Percentiles rank a stretch among this genome's conserved stretches.
Conservation (phyloP, 768 basidiomycete species). For the Psilocybe subaeruginosa region DNA sequence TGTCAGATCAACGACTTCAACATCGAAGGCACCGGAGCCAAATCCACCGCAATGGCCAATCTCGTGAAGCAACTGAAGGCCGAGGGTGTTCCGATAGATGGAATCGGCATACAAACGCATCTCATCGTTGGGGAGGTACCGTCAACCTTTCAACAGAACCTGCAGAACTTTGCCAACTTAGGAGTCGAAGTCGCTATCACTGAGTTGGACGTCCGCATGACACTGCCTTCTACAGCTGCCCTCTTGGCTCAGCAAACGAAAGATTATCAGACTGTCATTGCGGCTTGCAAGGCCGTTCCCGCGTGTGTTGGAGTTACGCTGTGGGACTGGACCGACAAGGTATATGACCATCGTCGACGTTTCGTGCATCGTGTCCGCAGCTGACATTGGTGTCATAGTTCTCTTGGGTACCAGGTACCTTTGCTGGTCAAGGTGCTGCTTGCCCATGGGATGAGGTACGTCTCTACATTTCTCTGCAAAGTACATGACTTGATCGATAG, state of each 20-base stretch:
- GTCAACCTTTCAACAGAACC: conserved; percentile 46
- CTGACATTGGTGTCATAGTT: conserved; percentile 24
- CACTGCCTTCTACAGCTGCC: conserved; percentile 50
- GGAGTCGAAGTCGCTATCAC: conserved; percentile 73
- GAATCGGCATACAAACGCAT: conserved; percentile 64
- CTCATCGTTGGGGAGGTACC: conserved; percentile 63
- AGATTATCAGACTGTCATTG: conserved; percentile 60
- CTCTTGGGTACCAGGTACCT: conserved; percentile 42
- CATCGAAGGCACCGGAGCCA: conserved; percentile 48
- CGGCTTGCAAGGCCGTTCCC: conserved; percentile 49
- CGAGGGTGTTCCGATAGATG: conserved; percentile 58
- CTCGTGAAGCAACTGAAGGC: conserved; percentile 53
- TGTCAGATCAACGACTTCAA: conserved; percentile 43
- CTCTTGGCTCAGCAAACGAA: conserved; percentile 55
- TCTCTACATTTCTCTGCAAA: neutral
- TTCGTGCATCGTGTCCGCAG: neutral
- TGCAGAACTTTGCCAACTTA: conserved; percentile 57
- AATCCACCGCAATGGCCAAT: conserved; percentile 59
- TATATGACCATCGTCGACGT: neutral
- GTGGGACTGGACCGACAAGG: conserved; percentile 51
- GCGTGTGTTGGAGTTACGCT: conserved; percentile 48
- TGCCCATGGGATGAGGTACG: conserved; percentile 41
- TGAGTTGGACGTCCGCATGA: conserved; percentile 68
- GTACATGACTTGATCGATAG: neutral
- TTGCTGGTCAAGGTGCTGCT: conserved; percentile 42